These are phyloP conservation scores for Picochlorum sp. DNA, from an alignment of 139 green algal species.

Conservation along the genomic window DNA sequence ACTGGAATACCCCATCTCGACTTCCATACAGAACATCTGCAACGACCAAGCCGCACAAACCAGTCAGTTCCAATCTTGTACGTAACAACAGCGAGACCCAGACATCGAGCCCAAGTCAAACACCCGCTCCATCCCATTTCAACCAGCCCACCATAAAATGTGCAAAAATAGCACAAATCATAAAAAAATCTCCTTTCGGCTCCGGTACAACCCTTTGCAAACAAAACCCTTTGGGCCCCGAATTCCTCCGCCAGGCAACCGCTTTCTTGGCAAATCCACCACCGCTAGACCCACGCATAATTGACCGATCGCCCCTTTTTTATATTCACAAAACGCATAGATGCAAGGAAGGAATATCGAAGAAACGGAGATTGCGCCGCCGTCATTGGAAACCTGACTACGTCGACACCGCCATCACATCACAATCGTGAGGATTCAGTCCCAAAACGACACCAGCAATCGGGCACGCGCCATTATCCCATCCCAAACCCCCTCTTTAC, in stretches of 20 bases:
- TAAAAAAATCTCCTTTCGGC: background rate
- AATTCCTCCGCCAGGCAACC: no score
- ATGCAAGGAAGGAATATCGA: background rate
- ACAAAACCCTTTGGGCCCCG: no score
- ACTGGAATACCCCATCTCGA: conserved; percentile 30
- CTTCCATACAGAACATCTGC: conserved; percentile 42
- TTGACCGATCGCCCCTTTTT: no score
- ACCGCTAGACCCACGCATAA: no score
- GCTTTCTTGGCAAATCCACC: no score
- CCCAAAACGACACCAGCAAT: no score
- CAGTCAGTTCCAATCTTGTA: background rate
- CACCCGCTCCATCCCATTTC: background rate
- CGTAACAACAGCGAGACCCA: background rate
- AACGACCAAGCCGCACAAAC: background rate
- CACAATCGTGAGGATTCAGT: no score
- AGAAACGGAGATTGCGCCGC: background rate
- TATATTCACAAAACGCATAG: background rate
- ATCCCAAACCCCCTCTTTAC: no score
- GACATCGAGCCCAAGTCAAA: background rate
- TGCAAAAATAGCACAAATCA: background rate
- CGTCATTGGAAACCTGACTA: background rate
- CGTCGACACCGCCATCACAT: no score
- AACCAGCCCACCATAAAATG: background rate
- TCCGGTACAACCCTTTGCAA: no score
- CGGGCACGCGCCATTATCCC: no score